Evolutionary conservation across 148 eudicot genomes (phyloP).

Genomic region (Mesembryanthemum crystallinum): DNA sequence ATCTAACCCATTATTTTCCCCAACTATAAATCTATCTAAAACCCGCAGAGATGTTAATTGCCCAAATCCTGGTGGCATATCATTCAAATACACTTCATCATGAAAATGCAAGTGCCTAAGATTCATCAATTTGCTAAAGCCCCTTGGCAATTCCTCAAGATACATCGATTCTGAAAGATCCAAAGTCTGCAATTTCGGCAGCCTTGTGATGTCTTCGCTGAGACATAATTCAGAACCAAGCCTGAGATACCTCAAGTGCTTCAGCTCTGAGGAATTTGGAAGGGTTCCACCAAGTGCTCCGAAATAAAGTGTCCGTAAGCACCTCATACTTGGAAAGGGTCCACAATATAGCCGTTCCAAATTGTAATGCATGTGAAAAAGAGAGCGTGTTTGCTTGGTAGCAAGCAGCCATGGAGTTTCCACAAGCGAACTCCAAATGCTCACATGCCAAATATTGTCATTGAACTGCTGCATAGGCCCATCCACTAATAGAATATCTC

Average conservation of each 20-base stretch:
- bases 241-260: slow-evolving; percentile 18
- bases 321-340: not conserved
- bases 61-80: not conserved
- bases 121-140: not conserved
- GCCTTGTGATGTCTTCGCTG: not conserved
- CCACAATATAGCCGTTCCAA: too few species aligned
- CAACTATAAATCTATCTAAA: slow-evolving; percentile 11
- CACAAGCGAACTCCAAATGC: not conserved
- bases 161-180: not conserved
- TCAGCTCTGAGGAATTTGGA: slow-evolving; percentile 3
- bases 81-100: not conserved
- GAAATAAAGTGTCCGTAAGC: not conserved
- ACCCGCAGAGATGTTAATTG: not conserved
- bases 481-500: not conserved
- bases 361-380: not conserved
- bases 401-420: not conserved
- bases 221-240: not conserved
- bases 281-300: not conserved
- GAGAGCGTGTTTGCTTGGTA: not conserved
- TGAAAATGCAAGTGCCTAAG: slow-evolving; percentile 14
- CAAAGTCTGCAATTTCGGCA: slow-evolving; percentile 12
- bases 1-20: not conserved
- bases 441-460: not conserved
- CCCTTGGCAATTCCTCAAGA: not conserved
- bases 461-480: not conserved